phyloP scores from a whole-genome alignment of 2,329 filamentous ascomycete species.

The Alternaria gansuensis region DNA sequence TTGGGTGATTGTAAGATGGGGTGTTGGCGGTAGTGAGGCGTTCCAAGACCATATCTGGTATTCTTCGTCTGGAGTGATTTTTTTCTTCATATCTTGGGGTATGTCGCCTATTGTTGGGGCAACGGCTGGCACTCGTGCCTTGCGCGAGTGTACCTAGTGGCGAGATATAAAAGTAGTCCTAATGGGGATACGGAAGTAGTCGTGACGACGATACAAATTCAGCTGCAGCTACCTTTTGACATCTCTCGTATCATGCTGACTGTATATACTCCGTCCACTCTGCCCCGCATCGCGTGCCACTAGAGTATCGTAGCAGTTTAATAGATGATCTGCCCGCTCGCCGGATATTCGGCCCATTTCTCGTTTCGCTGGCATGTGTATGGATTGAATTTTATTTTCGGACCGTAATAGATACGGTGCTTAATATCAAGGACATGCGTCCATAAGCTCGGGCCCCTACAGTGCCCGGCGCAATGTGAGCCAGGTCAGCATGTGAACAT shows the following conservation, averaged over 20 bases:
- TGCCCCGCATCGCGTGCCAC: constrained; percentile 9
- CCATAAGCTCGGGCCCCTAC: neutral
- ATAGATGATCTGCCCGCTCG: neutral
- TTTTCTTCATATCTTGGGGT: neutral
- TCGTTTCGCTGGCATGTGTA: neutral
- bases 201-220: neutral
- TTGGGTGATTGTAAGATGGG: constrained; percentile 4
- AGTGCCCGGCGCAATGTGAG: too few species aligned
- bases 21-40: constrained; percentile 3
- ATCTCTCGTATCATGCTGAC: neutral
- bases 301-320: neutral
- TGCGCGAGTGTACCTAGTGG: too few species aligned
- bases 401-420: constrained; percentile 5
- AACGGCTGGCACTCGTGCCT: neutral
- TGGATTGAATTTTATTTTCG: constrained; percentile 1
- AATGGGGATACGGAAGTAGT: neutral
- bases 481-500: too few species aligned
- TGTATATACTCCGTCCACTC: neutral
- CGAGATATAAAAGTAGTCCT: neutral
- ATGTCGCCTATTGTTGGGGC: neutral
- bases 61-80: constrained; percentile 6
- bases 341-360: neutral
- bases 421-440: neutral
- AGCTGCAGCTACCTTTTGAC: neutral
- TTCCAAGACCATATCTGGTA: constrained; percentile 13